Evolutionary conservation across 768 basidiomycete genomes (phyloP).

Genomic region (Rhodotorula diobovata): DNA sequence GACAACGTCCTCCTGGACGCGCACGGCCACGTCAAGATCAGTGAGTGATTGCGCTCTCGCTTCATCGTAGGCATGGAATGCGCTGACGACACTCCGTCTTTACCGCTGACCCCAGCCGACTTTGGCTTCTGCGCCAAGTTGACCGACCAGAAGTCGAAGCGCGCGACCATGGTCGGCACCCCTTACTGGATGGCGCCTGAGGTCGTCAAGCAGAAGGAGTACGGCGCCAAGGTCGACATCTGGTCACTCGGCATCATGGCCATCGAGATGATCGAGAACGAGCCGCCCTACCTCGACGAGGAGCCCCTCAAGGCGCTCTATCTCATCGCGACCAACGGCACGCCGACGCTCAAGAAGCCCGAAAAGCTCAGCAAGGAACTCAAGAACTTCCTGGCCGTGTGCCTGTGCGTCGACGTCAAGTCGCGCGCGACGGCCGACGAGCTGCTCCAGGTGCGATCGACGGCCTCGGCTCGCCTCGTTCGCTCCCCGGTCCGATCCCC

Average conservation of each 20-base stretch:
- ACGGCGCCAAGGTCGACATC: constrained; percentile 96
- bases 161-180: constrained; percentile 93
- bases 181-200: constrained; percentile 99
- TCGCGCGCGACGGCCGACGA: constrained; percentile 84
- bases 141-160: constrained; percentile 67
- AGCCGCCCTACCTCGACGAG: constrained; percentile 81
- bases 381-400: constrained; percentile 95
- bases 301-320: constrained; percentile 84
- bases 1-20: constrained; percentile 82
- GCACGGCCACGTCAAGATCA: constrained; percentile 92
- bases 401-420: constrained; percentile 89
- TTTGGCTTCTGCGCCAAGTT: constrained; percentile 98
- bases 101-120: constrained; percentile 89
- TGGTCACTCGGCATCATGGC: constrained; percentile 95
- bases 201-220: constrained; percentile 77
- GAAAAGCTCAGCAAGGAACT: constrained; percentile 85
- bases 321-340: constrained; percentile 95
- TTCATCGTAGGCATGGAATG: not conserved
- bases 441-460: constrained; percentile 63
- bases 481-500: not conserved
- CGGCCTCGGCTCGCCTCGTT: not conserved
- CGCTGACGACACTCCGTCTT: too few species aligned
- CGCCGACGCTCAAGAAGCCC: constrained; percentile 93
- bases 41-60: constrained; percentile 54
- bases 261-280: constrained; percentile 94